These are phyloP conservation scores for Candida gigantensis DNA, from an alignment of 1,139 yeast species.

Conservation along the genomic window DNA sequence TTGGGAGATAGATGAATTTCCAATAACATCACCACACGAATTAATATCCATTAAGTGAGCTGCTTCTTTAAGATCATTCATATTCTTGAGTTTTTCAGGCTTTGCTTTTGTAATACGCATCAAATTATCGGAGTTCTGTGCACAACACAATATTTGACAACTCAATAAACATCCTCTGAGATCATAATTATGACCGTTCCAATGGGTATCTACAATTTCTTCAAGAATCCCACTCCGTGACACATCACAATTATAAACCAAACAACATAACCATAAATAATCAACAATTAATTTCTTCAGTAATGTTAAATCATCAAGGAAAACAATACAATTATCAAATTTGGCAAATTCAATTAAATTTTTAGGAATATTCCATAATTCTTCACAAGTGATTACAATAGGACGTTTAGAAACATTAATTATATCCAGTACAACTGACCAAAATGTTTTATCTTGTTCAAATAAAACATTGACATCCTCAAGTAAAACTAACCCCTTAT, in stretches of 20 bases:
- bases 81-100: no score
- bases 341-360: slow-evolving; percentile 48
- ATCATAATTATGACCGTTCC: slow-evolving; percentile 40
- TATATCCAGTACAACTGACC: slow-evolving; percentile 71
- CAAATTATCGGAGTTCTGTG: no score
- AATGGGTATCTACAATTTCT: slow-evolving; percentile 26
- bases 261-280: slow-evolving; percentile 44
- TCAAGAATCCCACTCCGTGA: slow-evolving; percentile 32
- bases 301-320: slow-evolving; percentile 24
- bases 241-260: slow-evolving; percentile 39
- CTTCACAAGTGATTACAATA: slow-evolving; percentile 72
- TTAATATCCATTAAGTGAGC: slow-evolving; percentile 28
- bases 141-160: slow-evolving; percentile 62
- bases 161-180: slow-evolving; percentile 55
- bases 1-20: slow-evolving; percentile 32
- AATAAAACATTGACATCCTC: slow-evolving; percentile 87
- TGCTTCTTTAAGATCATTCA: slow-evolving; percentile 12
- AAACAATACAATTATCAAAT: slow-evolving; percentile 40
- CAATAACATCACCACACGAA: slow-evolving; percentile 44
- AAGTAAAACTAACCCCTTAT: slow-evolving; percentile 69
- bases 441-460: slow-evolving; percentile 78
- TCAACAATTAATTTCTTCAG: slow-evolving; percentile 25
- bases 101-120: no score
- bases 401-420: slow-evolving; percentile 75
- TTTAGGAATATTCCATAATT: slow-evolving; percentile 54